Evolutionary conservation across 164 flowering plant genomes (phyloP), one percentile per base, ranked within the genome.

Genomic region (Piper longum): DNA sequence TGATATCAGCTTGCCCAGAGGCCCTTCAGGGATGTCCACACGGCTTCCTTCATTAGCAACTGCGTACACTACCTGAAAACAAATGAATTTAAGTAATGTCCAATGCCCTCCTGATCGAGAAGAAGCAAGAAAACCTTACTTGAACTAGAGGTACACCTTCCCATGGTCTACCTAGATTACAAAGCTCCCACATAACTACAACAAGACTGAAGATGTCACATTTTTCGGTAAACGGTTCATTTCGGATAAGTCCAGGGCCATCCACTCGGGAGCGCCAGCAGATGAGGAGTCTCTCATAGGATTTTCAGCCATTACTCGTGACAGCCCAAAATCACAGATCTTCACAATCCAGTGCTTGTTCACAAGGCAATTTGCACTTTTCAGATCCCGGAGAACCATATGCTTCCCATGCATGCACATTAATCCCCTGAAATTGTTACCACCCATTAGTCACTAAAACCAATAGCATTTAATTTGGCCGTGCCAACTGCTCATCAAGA

Each of bases 141-240:
- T 83, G 76, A 64, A 82, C 82, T 41, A 90, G 75, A 14, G 96
- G 86, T 17, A 85, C 76, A 39, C 96, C 96, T 59, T 89, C 91
- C 97, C 99, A 95, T n/a, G 99, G 98, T 76, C 90, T 86, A 56
- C 55, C 82, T 40, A 95, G 80, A 16, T 98, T 89, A 83, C 87
- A 91, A 43, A 95, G 93, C 80, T 95, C 99, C 99, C 96, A 95
- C 84, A 91, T 95, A 59, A 95, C 85, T 60, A 95, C 93, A n/a
- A 97, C 99, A 26, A 95, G 79, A 77, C 99, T 95, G 70, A 95
- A 91, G 60, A 95, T 84, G 61, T 95, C 98, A 68, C 96, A 87
- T 75, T 89, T 91, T 76, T 87, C 96, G 0, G 90, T 82, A 75
- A 87, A 91, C 61, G 90, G 88, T 70, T 95, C 96, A 52, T 85